These are phyloP conservation scores for Xylaria sp. DNA, from an alignment of 2,329 filamentous ascomycete species.

Conservation along the genomic window DNA sequence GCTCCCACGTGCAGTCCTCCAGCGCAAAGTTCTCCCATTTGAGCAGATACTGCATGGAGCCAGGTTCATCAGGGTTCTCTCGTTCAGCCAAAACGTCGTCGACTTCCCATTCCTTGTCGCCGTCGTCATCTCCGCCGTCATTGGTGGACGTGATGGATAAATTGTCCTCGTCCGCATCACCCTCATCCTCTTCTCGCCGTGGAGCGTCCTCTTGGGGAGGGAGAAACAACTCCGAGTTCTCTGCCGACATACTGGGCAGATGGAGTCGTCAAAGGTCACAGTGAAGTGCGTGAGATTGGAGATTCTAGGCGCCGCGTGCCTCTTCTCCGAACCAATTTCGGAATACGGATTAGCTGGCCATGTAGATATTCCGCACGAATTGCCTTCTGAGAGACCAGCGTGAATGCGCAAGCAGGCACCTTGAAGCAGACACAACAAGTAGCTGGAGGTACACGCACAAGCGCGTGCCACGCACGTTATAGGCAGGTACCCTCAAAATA, in stretches of 20 bases:
- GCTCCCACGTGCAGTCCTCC: constrained; percentile 54
- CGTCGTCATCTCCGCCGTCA: constrained; percentile 31
- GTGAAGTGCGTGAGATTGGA: no score
- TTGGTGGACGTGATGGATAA: constrained; percentile 54
- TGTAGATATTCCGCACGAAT: no score
- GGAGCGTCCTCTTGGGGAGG: neutral
- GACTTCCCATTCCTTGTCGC: constrained; percentile 45
- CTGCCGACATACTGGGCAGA: constrained; percentile 6
- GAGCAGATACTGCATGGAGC: constrained; percentile 50
- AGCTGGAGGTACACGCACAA: no score
- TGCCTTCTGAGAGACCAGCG: no score
- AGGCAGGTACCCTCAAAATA: no score
- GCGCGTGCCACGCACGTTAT: no score
- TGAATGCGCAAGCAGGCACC: no score
- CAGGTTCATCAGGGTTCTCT: constrained; percentile 23
- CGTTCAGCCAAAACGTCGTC: constrained; percentile 49
- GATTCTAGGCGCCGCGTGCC: no score
- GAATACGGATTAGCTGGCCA: no score
- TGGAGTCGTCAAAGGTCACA: neutral
- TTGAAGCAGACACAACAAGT: no score
- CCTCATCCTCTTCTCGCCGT: constrained; percentile 35
- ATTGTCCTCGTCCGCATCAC: constrained; percentile 48
- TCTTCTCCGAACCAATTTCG: no score
- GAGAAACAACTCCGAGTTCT: neutral
- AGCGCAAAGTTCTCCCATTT: constrained; percentile 58